Evolutionary conservation across 768 basidiomycete genomes (phyloP), one percentile per base, ranked within the genome.

Genomic region (Termitomyces sp.): DNA sequence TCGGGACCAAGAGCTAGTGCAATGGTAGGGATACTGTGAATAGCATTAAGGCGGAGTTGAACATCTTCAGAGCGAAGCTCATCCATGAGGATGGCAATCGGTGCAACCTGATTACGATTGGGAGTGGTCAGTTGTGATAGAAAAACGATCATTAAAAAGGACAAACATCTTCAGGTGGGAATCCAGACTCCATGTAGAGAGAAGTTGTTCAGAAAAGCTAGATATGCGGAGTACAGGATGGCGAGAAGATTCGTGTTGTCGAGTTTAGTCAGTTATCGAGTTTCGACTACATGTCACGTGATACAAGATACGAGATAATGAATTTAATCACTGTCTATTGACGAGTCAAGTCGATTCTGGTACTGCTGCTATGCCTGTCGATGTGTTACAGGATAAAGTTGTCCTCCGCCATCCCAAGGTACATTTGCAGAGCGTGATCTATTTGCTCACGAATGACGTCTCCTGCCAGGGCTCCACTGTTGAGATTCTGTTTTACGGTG

Each of bases 21-120:
- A 75, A 99, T 99, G 48, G 97, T 99, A 52, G 95, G 94, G 68
- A 99, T 85, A 74, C 95, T 92, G 74, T 95, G 94, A 63, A 99
- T 95, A 60, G 97, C 95, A 65, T 96, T 95, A 69, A 99, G 80
- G 55, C 97, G 90, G 47, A 98, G 77, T 74, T 95, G 91, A 53
- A 98, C 95, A 74, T 99, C 97, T 71, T 99, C 97, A 51, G 95
- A 93, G 66, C 95, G 91, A 56, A 98, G 81, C 77, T 98, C 96
- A 78, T 98, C 96, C 89, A 97, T 95, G 56, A 97, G 84, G 71
- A 97, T 89, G 68, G 93, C 93, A 79, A 96, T 95, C 73, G 94
- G 94, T 48, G 92, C 90, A 77, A 95, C 88, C 88, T 93, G 68
- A 26, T 62, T 42, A 58, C 59, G 47, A 62, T 50, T 32, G 20